These are phyloP conservation scores for Starmerella tilneyi DNA, from an alignment of 805 yeast species.

Conservation along the genomic window DNA sequence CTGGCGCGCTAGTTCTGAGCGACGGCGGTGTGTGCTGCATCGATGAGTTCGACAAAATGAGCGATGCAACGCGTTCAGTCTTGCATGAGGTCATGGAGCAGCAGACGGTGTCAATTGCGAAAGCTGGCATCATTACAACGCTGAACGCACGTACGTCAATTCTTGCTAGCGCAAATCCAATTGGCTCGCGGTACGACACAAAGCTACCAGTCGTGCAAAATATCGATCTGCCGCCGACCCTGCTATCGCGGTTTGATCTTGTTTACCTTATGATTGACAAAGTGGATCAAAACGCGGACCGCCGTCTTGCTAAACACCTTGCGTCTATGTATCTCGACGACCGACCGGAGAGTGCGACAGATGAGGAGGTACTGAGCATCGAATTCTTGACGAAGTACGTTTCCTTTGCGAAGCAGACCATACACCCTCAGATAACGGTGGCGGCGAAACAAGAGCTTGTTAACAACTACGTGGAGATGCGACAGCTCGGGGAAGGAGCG, in stretches of 20 bases:
- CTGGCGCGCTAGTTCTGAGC: conserved; percentile 91
- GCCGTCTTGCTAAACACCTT: conserved; percentile 79
- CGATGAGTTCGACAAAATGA: conserved; percentile 97
- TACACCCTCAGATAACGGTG: conserved; percentile 66
- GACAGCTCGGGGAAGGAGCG: conserved; percentile 86
- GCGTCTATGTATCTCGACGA: conserved; percentile 90
- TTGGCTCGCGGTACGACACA: conserved; percentile 92
- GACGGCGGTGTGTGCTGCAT: conserved; percentile 99
- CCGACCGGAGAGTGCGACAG: conserved; percentile 59
- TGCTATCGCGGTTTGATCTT: conserved; percentile 86
- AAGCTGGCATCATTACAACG: conserved; percentile 96
- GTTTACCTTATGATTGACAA: conserved; percentile 87
- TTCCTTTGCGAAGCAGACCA: conserved; percentile 83
- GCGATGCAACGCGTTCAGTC: conserved; percentile 86
- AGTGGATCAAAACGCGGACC: conserved; percentile 75
- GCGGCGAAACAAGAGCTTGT: conserved; percentile 81
- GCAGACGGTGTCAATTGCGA: conserved; percentile 95
- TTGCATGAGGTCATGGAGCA: conserved; percentile 99
- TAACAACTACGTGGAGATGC: conserved; percentile 80
- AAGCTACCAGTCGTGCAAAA: conserved; percentile 86
- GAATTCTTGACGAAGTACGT: conserved; percentile 82
- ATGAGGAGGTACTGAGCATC: conserved; percentile 63
- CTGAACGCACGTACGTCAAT: conserved; percentile 93
- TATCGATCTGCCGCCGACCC: conserved; percentile 93
- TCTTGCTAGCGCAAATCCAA: conserved; percentile 93